phyloP scores from a whole-genome alignment of 2,329 filamentous ascomycete species.

The Exophiala mesophila region DNA sequence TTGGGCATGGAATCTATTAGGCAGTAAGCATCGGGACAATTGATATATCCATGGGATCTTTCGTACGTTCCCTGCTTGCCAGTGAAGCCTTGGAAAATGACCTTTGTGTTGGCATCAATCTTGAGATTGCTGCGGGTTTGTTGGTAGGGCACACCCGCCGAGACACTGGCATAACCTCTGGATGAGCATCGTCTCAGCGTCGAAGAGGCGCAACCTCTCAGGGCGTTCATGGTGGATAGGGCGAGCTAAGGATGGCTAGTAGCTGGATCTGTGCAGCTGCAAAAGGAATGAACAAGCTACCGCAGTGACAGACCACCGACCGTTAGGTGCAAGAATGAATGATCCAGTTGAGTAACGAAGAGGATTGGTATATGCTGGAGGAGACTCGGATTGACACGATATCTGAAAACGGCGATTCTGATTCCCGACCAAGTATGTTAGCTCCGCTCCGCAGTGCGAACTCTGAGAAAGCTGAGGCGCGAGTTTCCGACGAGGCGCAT shows the following conservation, averaged over 20 bases:
- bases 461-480: background rate
- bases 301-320: too few species aligned
- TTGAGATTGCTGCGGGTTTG: constrained; percentile 75
- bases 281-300: too few species aligned
- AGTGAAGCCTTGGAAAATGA: constrained; percentile 95
- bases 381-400: too few species aligned
- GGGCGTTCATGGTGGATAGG: constrained; percentile 66
- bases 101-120: constrained; percentile 89
- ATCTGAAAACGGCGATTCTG: too few species aligned
- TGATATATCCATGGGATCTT: background rate
- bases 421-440: too few species aligned
- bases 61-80: constrained; percentile 35
- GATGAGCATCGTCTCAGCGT: constrained; percentile 64
- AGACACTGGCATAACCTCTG: constrained; percentile 67
- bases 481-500: background rate
- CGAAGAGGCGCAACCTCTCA: constrained; percentile 68
- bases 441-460: background rate
- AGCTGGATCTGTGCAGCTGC: too few species aligned
- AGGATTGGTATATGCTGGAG: too few species aligned
- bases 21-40: background rate
- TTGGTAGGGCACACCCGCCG: constrained; percentile 57
- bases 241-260: background rate
- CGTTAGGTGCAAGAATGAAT: too few species aligned
- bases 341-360: too few species aligned
- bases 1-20: constrained; percentile 81